These are phyloP conservation scores for Hyaloscypha finlandica DNA, from an alignment of 495 filamentous ascomycete genomes.

Conservation along the genomic window DNA sequence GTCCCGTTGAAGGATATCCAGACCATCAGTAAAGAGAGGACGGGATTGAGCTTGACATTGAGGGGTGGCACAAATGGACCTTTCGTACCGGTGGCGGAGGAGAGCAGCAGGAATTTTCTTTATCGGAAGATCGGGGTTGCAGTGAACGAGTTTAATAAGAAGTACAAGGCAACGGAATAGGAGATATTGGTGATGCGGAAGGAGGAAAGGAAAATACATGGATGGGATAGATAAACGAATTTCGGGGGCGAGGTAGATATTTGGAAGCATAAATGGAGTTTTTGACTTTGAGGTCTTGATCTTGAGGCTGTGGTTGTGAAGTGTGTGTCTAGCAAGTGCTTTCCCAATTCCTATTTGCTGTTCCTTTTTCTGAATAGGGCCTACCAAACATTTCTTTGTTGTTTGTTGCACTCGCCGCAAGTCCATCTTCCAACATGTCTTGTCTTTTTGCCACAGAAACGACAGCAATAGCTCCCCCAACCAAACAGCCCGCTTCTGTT, in stretches of 20 bases:
- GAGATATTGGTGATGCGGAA: neutral
- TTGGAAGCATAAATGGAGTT: neutral
- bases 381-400: slow-evolving; percentile 4
- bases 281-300: no score
- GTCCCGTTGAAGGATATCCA: slow-evolving; percentile 93
- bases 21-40: slow-evolving; percentile 94
- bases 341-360: neutral
- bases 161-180: slow-evolving; percentile 41
- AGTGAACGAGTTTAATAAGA: slow-evolving; percentile 59
- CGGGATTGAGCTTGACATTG: slow-evolving; percentile 84
- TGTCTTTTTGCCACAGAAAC: neutral
- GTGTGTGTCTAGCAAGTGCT: no score
- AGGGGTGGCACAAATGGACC: slow-evolving; percentile 91
- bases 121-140: slow-evolving; percentile 62
- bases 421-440: neutral
- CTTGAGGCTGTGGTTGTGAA: no score
- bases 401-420: neutral
- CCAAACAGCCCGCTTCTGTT: slow-evolving; percentile 3
- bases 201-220: neutral
- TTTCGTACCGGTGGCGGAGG: slow-evolving; percentile 90
- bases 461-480: neutral
- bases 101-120: slow-evolving; percentile 84
- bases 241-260: neutral
- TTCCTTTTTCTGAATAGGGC: neutral
- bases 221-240: neutral